phyloP scores from a whole-genome alignment of 129 eudicot species.

The Flaveria linearis region DNA sequence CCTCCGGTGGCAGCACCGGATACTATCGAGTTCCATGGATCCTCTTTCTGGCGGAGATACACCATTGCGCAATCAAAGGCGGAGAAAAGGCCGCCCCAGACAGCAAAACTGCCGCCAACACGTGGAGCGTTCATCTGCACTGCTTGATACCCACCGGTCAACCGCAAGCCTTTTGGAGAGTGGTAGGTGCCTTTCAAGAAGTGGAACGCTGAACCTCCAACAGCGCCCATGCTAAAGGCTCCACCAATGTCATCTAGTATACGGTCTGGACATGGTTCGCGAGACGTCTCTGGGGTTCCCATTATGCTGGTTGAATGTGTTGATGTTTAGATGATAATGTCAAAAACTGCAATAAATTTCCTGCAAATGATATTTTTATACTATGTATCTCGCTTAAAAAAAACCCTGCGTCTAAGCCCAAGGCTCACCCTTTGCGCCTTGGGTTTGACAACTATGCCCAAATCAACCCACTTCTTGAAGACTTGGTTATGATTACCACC shows the following conservation, averaged over 20 bases:
- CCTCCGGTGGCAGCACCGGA: constrained; percentile 98
- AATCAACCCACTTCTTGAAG: too few relatives aligned
- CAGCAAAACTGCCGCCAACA: constrained; percentile 90
- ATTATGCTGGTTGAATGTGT: constrained; percentile 15
- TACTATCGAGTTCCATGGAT: constrained; percentile 90
- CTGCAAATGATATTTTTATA: too few relatives aligned
- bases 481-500: too few relatives aligned
- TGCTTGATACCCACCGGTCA: constrained; percentile 68
- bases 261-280: constrained; percentile 87
- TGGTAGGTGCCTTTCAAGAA: constrained; percentile 69
- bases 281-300: constrained; percentile 85
- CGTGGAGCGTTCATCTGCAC: constrained; percentile 89
- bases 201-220: constrained; percentile 85
- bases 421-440: too few relatives aligned
- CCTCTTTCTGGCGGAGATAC: constrained; percentile 81
- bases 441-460: too few relatives aligned
- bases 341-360: too few relatives aligned
- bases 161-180: constrained; percentile 71
- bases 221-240: constrained; percentile 90
- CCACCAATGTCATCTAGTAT: constrained; percentile 78
- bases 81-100: constrained; percentile 95
- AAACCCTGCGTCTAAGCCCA: too few relatives aligned
- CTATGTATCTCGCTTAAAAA: too few relatives aligned
- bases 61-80: constrained; percentile 91
- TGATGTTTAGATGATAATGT: neutral